phyloP scores from a whole-genome alignment of 2,329 filamentous ascomycete species.

The Aspergillus amoenus region DNA sequence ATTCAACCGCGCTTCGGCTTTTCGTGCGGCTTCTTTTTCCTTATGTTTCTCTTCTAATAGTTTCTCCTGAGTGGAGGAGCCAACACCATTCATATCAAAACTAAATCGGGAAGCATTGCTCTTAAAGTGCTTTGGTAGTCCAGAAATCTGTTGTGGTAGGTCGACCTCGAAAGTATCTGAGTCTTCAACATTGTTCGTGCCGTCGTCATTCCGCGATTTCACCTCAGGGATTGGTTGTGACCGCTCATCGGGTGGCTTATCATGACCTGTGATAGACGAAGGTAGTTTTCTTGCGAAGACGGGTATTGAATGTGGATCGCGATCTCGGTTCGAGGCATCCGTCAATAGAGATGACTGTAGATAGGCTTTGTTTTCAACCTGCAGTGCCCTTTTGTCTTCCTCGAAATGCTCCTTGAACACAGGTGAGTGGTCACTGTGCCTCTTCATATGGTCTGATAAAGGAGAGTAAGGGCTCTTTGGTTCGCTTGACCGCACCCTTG shows the following conservation, averaged over 20 bases:
- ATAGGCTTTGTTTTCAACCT: slow-evolving; percentile 44
- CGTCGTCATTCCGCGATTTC: slow-evolving; percentile 4
- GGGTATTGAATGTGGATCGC: slow-evolving; percentile 37
- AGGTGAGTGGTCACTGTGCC: slow-evolving; percentile 51
- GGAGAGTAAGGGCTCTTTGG: slow-evolving; percentile 8
- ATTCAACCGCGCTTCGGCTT: slow-evolving; percentile 29
- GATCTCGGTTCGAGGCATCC: slow-evolving; percentile 25
- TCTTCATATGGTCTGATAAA: slow-evolving; percentile 30
- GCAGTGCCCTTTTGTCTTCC: slow-evolving; percentile 44
- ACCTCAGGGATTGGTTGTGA: slow-evolving; percentile 7
- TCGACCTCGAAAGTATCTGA: slow-evolving; percentile 33
- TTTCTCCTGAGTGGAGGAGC: slow-evolving; percentile 60
- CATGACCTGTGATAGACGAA: slow-evolving; percentile 29
- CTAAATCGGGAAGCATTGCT: slow-evolving; percentile 65
- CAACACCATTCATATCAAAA: slow-evolving; percentile 61
- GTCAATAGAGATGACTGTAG: slow-evolving; percentile 41
- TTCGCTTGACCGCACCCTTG: slow-evolving; percentile 14
- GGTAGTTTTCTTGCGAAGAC: slow-evolving; percentile 47
- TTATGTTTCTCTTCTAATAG: slow-evolving; percentile 64
- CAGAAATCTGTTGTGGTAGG: slow-evolving; percentile 28
- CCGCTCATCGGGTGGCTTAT: slow-evolving; percentile 13
- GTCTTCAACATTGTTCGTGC: slow-evolving; percentile 18
- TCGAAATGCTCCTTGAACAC: slow-evolving; percentile 63
- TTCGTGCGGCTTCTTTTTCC: slow-evolving; percentile 50
- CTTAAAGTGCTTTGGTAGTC: slow-evolving; percentile 48